phyloP scores from a whole-genome alignment of 192 early-diverging fungal species.

The Helicostylum pulchrum region DNA sequence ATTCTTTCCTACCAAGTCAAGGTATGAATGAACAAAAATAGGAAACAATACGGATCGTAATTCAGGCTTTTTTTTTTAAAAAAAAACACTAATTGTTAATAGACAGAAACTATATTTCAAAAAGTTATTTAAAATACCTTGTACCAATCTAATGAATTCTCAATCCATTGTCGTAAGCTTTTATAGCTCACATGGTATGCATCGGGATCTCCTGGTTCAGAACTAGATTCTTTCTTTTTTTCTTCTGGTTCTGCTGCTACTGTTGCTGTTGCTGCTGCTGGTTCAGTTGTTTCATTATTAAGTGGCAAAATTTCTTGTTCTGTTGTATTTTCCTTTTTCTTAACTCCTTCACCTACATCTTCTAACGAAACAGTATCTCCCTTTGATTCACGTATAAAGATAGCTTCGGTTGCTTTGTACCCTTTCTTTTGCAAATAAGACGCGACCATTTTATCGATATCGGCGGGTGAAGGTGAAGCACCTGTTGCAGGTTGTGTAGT shows the following conservation, averaged over 20 bases:
- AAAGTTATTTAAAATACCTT: conserved; percentile 53
- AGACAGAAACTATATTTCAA: background rate
- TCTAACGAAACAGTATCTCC: conserved; percentile 31
- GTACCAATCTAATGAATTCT: conserved; percentile 92
- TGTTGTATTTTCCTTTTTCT: background rate
- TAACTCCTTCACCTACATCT: background rate
- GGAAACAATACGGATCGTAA: conserved; percentile 83
- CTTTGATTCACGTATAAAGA: conserved; percentile 58
- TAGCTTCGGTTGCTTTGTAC: conserved; percentile 62
- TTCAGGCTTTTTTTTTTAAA: conserved; percentile 60
- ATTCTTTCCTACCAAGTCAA: conserved; percentile 74
- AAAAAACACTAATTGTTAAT: background rate
- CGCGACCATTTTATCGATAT: conserved; percentile 59
- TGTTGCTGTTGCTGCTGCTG: conserved; percentile 17
- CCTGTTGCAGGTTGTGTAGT: background rate
- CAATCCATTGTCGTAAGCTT: conserved; percentile 81
- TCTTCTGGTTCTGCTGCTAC: conserved; percentile 29
- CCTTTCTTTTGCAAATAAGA: conserved; percentile 69
- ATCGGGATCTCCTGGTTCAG: conserved; percentile 72
- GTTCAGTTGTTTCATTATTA: background rate
- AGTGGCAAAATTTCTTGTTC: background rate
- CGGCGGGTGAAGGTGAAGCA: conserved; percentile 14
- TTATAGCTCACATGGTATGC: conserved; percentile 80
- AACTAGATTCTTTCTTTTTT: conserved; percentile 26
- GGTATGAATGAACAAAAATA: conserved; percentile 87